Conservation (phyloP, 371 early-diverging fungal species). For the Mucor circinelloides region DNA sequence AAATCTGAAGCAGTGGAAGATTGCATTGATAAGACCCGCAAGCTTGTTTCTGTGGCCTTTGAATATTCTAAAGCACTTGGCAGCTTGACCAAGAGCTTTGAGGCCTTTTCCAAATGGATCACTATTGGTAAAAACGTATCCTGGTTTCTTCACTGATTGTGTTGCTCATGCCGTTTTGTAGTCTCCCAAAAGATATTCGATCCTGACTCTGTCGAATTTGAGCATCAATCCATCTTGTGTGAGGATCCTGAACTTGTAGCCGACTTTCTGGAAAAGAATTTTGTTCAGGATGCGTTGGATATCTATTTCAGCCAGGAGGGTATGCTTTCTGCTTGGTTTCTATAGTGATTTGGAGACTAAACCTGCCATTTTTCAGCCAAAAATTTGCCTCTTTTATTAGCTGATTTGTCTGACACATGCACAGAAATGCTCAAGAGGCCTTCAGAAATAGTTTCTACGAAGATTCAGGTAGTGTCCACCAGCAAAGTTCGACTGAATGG, state of each 20-base stretch:
- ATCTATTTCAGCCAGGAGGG: conserved; percentile 6
- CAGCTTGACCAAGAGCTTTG: conserved; percentile 5
- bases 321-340: background rate
- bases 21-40: conserved; percentile 1
- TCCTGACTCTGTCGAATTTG: conserved; percentile 9
- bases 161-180: background rate
- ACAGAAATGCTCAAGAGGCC: conserved; percentile 19
- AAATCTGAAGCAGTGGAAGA: conserved; percentile 6
- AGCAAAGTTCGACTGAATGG: conserved; percentile 1
- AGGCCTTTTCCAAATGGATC: conserved; percentile 27
- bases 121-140: conserved; percentile 11
- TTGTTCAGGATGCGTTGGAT: conserved; percentile 18
- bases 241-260: conserved; percentile 26
- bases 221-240: conserved; percentile 12
- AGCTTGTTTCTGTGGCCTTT: conserved; percentile 1
- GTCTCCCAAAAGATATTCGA: conserved; percentile 14
- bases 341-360: background rate
- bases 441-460: conserved; percentile 9
- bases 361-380: background rate
- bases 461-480: conserved; percentile 1
- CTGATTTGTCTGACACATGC: background rate
- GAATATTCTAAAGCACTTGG: conserved; percentile 3
- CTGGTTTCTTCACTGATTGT: too few species aligned
- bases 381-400: background rate
- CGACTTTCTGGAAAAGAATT: conserved; percentile 15